A percentile compares a stretch with the other conserved stretches of the same genome.
Evolutionary conservation across 495 filamentous ascomycete genomes (phyloP).

Genomic region (Daldinia childiae): DNA sequence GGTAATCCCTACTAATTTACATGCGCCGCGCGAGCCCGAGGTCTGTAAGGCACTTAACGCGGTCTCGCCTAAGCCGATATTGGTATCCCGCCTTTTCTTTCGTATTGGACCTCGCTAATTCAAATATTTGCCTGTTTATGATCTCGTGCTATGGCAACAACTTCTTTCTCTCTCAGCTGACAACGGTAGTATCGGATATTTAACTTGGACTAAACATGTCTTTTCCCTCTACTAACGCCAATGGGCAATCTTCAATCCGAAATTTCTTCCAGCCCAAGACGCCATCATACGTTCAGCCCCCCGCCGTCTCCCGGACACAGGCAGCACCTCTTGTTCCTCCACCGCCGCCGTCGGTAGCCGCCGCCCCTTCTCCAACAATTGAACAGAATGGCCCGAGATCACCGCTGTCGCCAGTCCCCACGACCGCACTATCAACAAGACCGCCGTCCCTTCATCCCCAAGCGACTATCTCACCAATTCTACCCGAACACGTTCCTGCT

Average conservation of each 20-base stretch:
- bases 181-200: conserved; percentile 10
- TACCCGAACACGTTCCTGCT: conserved; percentile 70
- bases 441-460: conserved; percentile 51
- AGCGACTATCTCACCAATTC: conserved; percentile 68
- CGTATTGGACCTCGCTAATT: neutral
- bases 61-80: conserved; percentile 21
- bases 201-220: conserved; percentile 39
- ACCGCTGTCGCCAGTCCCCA: conserved; percentile 49
- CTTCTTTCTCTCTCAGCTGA: conserved; percentile 20
- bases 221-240: conserved; percentile 44
- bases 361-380: conserved; percentile 26
- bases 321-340: conserved; percentile 29
- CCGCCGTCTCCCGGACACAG: conserved; percentile 32
- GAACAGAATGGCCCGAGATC: conserved; percentile 13
- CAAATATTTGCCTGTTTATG: neutral
- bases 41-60: conserved; percentile 34
- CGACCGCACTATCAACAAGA: conserved; percentile 47
- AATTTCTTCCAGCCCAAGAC: conserved; percentile 59
- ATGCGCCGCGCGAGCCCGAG: conserved; percentile 30
- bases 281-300: conserved; percentile 54
- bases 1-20: conserved; percentile 6
- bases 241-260: conserved; percentile 59
- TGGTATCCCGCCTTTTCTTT: neutral
- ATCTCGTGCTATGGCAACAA: conserved; percentile 16
- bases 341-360: conserved; percentile 38